Percentiles rank a stretch among this genome's conserved stretches.
Conservation (phyloP, 495 filamentous ascomycete genomes). For the Talaromyces thailandensis region DNA sequence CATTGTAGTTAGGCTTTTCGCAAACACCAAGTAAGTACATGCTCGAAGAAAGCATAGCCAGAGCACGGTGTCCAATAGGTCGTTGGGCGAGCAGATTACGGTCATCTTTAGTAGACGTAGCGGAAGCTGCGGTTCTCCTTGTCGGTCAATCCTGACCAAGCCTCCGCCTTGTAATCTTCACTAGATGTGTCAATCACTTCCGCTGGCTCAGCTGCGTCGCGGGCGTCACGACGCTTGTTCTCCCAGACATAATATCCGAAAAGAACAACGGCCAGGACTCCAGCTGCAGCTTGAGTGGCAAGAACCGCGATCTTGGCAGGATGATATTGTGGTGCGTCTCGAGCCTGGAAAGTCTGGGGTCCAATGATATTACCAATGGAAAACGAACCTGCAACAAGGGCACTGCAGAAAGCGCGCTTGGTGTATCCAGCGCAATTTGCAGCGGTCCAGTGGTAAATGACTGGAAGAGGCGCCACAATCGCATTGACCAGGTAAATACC, state of each 20-base stretch:
- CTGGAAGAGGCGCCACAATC: conserved; percentile 29
- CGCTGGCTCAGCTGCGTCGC: background rate
- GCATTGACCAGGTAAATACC: conserved; percentile 59
- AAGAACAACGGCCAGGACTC: conserved; percentile 27
- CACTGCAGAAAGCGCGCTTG: conserved; percentile 44
- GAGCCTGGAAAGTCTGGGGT: conserved; percentile 43
- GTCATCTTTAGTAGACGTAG: conserved; percentile 43
- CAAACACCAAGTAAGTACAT: background rate
- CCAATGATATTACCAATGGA: conserved; percentile 55
- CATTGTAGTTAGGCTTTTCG: background rate
- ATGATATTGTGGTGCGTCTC: conserved; percentile 28
- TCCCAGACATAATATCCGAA: conserved; percentile 36
- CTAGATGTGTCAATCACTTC: conserved; percentile 11
- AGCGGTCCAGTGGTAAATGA: conserved; percentile 41
- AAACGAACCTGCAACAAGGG: conserved; percentile 49
- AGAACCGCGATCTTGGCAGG: conserved; percentile 56
- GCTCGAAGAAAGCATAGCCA: background rate
- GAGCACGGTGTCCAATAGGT: background rate
- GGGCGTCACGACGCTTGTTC: conserved; percentile 28
- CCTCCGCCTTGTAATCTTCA: conserved; percentile 16
- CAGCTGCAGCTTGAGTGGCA: conserved; percentile 35
- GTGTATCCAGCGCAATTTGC: conserved; percentile 42
- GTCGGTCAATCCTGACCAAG: conserved; percentile 36
- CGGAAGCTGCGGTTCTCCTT: conserved; percentile 29
- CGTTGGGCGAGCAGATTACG: background rate